Percentiles rank a stretch among this genome's conserved stretches.
phyloP scores from a whole-genome alignment of 805 yeast genomes.

The Yueomyces sinensis region DNA sequence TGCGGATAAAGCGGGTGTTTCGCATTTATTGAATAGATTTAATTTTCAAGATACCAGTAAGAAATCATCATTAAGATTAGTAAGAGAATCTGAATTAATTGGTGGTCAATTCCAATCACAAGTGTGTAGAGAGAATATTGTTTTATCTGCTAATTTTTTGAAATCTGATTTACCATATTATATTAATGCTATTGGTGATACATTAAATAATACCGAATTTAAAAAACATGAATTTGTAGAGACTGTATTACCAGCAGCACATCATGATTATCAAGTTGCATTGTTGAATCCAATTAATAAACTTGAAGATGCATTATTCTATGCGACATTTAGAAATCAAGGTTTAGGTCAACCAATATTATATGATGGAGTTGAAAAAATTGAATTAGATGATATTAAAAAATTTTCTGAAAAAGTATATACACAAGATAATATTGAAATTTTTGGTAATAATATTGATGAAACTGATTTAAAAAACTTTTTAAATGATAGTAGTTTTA shows the following conservation, averaged over 20 bases:
- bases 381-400: constrained; percentile 51
- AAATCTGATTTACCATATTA: constrained; percentile 84
- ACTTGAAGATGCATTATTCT: constrained; percentile 71
- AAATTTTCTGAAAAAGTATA: constrained; percentile 54
- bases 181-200: constrained; percentile 73
- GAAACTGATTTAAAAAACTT: constrained; percentile 57
- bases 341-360: constrained; percentile 80
- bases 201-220: constrained; percentile 50
- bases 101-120: constrained; percentile 67
- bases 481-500: constrained; percentile 50
- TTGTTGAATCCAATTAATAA: constrained; percentile 36
- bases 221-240: constrained; percentile 77
- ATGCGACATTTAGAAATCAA: constrained; percentile 57
- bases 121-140: constrained; percentile 75
- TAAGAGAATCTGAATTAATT: constrained; percentile 86
- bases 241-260: constrained; percentile 67
- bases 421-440: constrained; percentile 55
- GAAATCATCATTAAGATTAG: constrained; percentile 82
- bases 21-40: constrained; percentile 76
- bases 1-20: constrained; percentile 57
- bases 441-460: constrained; percentile 63
- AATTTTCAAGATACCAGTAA: constrained; percentile 70
- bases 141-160: constrained; percentile 70
- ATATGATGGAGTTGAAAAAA: constrained; percentile 51
- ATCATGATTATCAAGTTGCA: constrained; percentile 46